Evolutionary conservation across 2,329 filamentous ascomycete species (phyloP), one percentile per base, ranked within the genome.

Genomic region (Nothopassalora personata): DNA sequence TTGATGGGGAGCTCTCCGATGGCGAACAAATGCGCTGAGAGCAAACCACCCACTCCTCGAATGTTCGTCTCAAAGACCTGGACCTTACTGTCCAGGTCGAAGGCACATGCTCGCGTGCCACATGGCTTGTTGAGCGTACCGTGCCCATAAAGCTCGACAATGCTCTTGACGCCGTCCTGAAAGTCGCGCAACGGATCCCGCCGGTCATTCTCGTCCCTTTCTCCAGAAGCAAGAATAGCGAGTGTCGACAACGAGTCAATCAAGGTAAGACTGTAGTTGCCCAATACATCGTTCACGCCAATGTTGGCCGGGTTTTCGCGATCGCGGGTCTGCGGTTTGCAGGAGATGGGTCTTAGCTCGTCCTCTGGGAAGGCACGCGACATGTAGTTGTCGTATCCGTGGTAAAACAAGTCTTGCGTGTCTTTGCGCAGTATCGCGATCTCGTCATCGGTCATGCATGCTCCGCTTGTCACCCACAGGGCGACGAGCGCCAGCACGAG

Each of bases 1-100:
- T 81, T 79, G 57, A 97, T 96, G 0, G 94, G 94, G 57, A 99
- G 76, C 58, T 96, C 91, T 34, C 92, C 94, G 23, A 91, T 81
- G 11, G 94, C 93, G 73, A 99, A 99, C 46, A 97, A 78, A 76
- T 99, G 94, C 1, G 93, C 91, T 70, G 92, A 97, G 64, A 99
- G 77, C 58, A 99, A 79, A 0, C 94, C 94, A 13, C 94, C 94
- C 49, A 96, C 84, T 15, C 93, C 94, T 59, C 94, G 84, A 67
- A 99, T 99, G 36, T 96, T 93, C 0, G 93, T 97, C 78, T 99
- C 94, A 70, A 99, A 99, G 43, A 99, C 91, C 76, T 99, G 93
- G 1, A 99, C 94, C 75, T 97, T 99, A 77, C 92, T 96, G 75
- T 99, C 93, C 45, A 96, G 79, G 73, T 99, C 91, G 69, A 99